Conservation (phyloP, 768 basidiomycete species). For the Arthromyces matolae region DNA sequence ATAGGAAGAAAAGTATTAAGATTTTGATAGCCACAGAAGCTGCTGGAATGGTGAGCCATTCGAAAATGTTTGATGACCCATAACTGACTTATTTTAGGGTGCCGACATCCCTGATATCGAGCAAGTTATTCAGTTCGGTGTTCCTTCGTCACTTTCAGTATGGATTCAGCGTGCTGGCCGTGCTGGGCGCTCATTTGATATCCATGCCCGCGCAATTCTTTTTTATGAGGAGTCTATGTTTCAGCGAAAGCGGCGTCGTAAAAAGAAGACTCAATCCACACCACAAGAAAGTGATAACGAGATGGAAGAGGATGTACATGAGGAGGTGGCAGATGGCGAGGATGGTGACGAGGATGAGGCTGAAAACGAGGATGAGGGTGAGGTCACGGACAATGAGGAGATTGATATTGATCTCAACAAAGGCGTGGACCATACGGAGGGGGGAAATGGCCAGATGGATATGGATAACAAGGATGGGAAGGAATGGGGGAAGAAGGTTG, state of each 20-base stretch:
- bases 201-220: conserved; percentile 25
- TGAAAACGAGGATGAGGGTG: background rate
- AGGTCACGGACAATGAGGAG: background rate
- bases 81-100: conserved; percentile 18
- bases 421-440: background rate
- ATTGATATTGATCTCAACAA: background rate
- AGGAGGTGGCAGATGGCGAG: background rate
- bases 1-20: conserved; percentile 19
- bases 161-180: conserved; percentile 32
- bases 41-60: conserved; percentile 32
- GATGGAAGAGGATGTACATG: background rate
- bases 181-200: conserved; percentile 18
- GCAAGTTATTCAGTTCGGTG: conserved; percentile 30
- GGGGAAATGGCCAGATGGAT: background rate
- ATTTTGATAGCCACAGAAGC: conserved; percentile 32
- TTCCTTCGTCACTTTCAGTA: conserved; percentile 25
- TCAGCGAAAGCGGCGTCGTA: conserved; percentile 14
- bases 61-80: background rate
- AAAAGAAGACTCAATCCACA: conserved; percentile 5
- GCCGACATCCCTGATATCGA: conserved; percentile 34
- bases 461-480: conserved; percentile 10
- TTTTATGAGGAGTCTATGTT: conserved; percentile 26
- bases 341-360: too few species aligned
- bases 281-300: background rate
- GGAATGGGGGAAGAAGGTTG: conserved; percentile 29